These are phyloP conservation scores for Tephrocybe rancida DNA, from an alignment of 768 basidiomycete genomes.

Conservation along the genomic window DNA sequence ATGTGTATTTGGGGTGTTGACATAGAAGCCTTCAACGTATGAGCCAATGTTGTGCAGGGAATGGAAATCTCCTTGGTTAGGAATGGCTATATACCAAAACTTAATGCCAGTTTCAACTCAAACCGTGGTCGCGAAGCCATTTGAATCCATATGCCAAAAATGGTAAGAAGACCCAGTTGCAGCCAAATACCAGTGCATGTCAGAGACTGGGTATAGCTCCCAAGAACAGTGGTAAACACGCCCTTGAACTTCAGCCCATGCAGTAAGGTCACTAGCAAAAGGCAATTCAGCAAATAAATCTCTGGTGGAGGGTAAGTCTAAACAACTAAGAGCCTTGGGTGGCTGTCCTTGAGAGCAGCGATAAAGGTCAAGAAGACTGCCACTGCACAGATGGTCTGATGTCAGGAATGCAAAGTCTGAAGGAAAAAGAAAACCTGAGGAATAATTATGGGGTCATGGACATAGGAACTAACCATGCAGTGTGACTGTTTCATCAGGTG, in stretches of 20 bases:
- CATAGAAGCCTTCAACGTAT: not conserved
- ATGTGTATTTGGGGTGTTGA: not conserved
- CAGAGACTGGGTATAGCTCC: not conserved
- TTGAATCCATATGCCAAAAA: not conserved
- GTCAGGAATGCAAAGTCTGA: no score
- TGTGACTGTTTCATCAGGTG: no score
- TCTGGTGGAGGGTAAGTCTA: no score
- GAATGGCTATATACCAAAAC: constrained; percentile 4
- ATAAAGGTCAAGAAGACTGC: no score
- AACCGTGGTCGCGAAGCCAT: constrained; percentile 1
- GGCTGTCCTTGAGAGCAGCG: no score
- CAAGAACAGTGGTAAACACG: no score
- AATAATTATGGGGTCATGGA: no score
- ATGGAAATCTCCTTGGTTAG: not conserved
- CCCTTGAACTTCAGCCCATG: not conserved
- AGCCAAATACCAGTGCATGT: constrained; percentile 5
- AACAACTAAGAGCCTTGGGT: no score
- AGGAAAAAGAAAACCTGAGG: no score
- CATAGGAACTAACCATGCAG: no score
- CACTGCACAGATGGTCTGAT: no score
- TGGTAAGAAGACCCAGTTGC: not conserved
- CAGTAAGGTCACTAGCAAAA: not conserved
- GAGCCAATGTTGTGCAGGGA: not conserved
- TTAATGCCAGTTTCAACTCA: not conserved
- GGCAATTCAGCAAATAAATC: not conserved